Base-by-base conservation (phyloP, 148 eudicot genomes). In the Mesembryanthemum crystallinum region DNA sequence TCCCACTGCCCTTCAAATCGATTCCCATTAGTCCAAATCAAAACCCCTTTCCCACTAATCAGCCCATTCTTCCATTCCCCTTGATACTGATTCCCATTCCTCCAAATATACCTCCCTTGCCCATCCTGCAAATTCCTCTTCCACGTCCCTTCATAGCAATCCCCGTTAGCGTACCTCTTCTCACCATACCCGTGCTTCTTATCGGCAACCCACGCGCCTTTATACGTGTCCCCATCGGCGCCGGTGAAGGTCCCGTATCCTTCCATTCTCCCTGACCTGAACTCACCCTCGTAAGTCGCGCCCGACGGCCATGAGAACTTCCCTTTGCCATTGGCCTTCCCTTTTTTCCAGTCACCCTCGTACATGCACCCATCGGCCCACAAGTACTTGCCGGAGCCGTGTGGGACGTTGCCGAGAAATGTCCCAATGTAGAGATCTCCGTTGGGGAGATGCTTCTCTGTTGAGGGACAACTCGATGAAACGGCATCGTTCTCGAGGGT, bases 351-450 rank as follows among this genome's bases (percentile, higher is more conserved):
- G 17, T 92, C 91, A 0, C 98, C 98, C 57, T 90, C 94, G 69
- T 95, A 92, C 97, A 95, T 92, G 39, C 98, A 95, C 68, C 98
- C 98, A 71, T 95, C 98, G 0, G 78, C 33, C 98, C 98, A 95
- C 27, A 95, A 64, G 55, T 95, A 95, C 89, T 92, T 95, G 1
- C 98, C 98, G 0, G 72, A 76, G 23, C 97, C 98, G 68, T 90
- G 83, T 0, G 98, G 98, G 10, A 79, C 77, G 70, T 86, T 86
- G 1, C 88, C 95, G 0, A 84, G 65, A 54, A 91, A 88, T 18
- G 84, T 82, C 24, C 98, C 98, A 20, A 73, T 93, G 87, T 91
- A 93, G 35, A 89, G 90, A 85, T 91, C 98, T 6, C 98, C 97
- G 83, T 94, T 91, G 6, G 90, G 87, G 3, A 94, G 77, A 14